phyloP scores from a whole-genome alignment of 2,329 filamentous ascomycete genomes.

The Fusarium sp. region DNA sequence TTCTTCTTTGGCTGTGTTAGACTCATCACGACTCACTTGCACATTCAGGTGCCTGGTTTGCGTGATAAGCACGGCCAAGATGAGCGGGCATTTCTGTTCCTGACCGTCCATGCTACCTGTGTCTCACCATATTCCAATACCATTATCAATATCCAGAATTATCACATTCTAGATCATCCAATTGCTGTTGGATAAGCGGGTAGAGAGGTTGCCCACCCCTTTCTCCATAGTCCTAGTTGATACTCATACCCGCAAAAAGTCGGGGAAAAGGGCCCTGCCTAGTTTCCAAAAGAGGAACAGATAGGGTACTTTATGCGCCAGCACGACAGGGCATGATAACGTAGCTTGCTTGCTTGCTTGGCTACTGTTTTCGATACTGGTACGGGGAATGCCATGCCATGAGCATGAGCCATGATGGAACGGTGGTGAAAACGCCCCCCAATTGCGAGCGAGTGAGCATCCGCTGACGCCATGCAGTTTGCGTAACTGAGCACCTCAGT shows the following conservation, averaged over 20 bases:
- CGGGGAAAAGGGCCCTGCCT: conserved; percentile 11
- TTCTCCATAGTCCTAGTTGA: conserved; percentile 11
- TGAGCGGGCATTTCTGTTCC: conserved; percentile 19
- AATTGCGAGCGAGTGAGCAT: conserved; percentile 37
- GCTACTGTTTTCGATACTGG: not conserved
- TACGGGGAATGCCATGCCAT: conserved; percentile 9
- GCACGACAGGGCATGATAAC: conserved; percentile 18
- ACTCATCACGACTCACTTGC: conserved; percentile 16
- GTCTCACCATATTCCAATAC: conserved; percentile 8
- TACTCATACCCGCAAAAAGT: conserved; percentile 12
- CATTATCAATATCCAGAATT: conserved; percentile 21
- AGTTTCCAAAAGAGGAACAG: conserved; percentile 32
- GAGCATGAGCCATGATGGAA: not conserved
- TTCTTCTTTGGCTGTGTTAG: not conserved
- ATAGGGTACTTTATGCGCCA: conserved; percentile 17
- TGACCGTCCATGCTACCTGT: conserved; percentile 7
- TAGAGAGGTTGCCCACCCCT: conserved; percentile 19
- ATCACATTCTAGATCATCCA: conserved; percentile 19
- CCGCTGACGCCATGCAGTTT: conserved; percentile 44
- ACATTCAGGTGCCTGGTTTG: conserved; percentile 11
- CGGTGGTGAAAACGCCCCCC: conserved; percentile 11
- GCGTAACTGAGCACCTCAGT: not conserved
- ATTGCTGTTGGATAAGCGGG: not conserved
- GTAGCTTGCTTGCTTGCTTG: conserved; percentile 1
- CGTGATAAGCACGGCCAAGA: conserved; percentile 2